These are phyloP conservation scores for Clausena lansium DNA, from an alignment of 345 rosid genomes.

Conservation along the genomic window DNA sequence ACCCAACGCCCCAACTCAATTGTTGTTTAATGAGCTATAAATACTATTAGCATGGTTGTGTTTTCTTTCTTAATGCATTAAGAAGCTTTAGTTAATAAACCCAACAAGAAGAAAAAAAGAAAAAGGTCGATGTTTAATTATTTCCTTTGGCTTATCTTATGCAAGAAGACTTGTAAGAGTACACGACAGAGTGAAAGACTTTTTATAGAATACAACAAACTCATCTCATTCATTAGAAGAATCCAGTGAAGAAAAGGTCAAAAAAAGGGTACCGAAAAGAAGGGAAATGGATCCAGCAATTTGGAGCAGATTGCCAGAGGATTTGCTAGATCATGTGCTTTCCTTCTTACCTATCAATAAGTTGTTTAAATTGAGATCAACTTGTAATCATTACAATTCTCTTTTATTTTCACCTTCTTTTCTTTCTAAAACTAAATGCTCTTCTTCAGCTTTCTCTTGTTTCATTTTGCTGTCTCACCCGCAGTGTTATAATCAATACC, in stretches of 20 bases:
- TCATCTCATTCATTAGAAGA: not conserved
- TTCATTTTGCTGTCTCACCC: slow-evolving; percentile 82
- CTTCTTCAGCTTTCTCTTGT: slow-evolving; percentile 49
- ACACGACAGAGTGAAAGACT: not conserved
- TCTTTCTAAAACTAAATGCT: slow-evolving; percentile 42
- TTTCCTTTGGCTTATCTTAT: no score
- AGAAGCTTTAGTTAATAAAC: no score
- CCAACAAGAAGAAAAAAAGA: no score
- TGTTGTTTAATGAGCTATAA: not conserved
- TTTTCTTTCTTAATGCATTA: no score
- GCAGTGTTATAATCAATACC: slow-evolving; percentile 44
- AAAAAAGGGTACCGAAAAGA: not conserved
- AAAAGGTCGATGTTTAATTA: no score
- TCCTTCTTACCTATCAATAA: slow-evolving; percentile 57
- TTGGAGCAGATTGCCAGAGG: slow-evolving; percentile 73
- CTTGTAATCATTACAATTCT: slow-evolving; percentile 62
- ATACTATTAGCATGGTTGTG: not conserved
- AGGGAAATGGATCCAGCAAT: slow-evolving; percentile 65
- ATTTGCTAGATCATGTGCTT: slow-evolving; percentile 61
- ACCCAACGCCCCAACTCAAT: not conserved
- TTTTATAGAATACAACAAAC: not conserved
- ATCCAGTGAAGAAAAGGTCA: not conserved
- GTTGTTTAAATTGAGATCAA: slow-evolving; percentile 56
- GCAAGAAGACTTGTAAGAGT: no score
- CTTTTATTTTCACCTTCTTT: slow-evolving; percentile 53